Base-by-base conservation (phyloP, 2,329 filamentous ascomycete species). In the Plectosphaerella cucumerina region DNA sequence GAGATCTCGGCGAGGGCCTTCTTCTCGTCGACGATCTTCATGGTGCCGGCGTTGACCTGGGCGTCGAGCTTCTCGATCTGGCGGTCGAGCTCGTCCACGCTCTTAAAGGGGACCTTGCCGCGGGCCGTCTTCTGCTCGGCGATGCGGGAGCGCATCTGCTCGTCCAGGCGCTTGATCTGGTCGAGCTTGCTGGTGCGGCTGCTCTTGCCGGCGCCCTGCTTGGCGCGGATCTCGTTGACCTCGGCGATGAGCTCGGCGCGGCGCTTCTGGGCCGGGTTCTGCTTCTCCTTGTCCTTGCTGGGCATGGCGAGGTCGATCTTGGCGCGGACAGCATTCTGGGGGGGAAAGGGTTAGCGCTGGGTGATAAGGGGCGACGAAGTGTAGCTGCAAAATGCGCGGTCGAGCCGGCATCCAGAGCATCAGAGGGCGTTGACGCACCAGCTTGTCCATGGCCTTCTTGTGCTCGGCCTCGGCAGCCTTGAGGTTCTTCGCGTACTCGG, bases 1-100 rank as follows among this genome's bases (percentile, higher is more conserved):
- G 87, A 89, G 61, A 96, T 86, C 62, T 97, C 90, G 47, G 81
- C 75, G 18, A 97, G 79, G 9, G 90, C 86, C 81, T 97, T 97
- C 80, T 90, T 95, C 82, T 97, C 94, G 62, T 99, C 94, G 11
- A 97, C 94, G 48, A 99, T 77, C 75, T 92, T 96, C 87, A 99
- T 92, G 68, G 82, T 87, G 58, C 93, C 93, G 34, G 85, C 82
- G 69, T 96, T 89, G 61, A 97, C 91, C 68, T 93, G 82, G 71
- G 86, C 86, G 59, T 96, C 89, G 49, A 97, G 84, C 48, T 78
- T 78, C 53, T 82, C 80, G 61, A 97, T 94, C 71, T 94, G 84
- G 56, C 80, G 78, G 69, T 97, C 90, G 58, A 99, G 76, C 56
- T 97, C 94, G 52, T 96, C 92, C 50, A 84, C 82, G 60, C 78